Evolutionary conservation across 129 eudicot genomes (phyloP).

Genomic region (Kitagawia praeruptora): DNA sequence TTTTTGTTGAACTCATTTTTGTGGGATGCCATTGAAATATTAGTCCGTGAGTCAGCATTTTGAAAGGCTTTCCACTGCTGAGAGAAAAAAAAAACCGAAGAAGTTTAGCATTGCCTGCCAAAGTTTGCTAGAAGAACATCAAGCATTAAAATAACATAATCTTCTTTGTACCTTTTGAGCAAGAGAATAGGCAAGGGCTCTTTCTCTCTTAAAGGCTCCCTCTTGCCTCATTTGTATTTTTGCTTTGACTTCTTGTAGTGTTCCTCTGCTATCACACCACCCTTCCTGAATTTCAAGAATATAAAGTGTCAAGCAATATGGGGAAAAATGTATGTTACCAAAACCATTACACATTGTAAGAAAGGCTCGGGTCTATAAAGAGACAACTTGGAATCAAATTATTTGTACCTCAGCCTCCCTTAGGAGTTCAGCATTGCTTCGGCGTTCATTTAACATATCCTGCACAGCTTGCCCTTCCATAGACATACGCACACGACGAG

Average conservation of each 20-base stretch:
- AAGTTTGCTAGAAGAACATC: background rate
- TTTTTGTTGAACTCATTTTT: constrained; percentile 51
- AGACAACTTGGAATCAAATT: background rate
- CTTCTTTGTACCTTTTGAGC: constrained; percentile 63
- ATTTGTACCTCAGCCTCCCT: constrained; percentile 72
- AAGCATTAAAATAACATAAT: background rate
- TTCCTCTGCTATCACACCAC: constrained; percentile 91
- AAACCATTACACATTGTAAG: background rate
- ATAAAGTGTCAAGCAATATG: background rate
- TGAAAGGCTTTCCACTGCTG: constrained; percentile 59
- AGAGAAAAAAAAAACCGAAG: background rate
- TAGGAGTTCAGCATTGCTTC: constrained; percentile 52
- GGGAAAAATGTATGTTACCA: background rate
- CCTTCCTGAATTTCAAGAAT: constrained; percentile 49
- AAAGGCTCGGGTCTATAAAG: background rate
- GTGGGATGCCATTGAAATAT: constrained; percentile 28
- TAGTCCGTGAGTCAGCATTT: constrained; percentile 21
- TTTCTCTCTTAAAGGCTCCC: constrained; percentile 86
- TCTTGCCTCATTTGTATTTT: constrained; percentile 94
- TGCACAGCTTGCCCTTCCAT: constrained; percentile 96
- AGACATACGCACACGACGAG: constrained; percentile 95
- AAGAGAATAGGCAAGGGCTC: constrained; percentile 85
- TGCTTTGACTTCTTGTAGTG: constrained; percentile 68
- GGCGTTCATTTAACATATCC: constrained; percentile 57
- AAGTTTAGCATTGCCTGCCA: background rate